Percentiles rank a stretch among this genome's conserved stretches.
Evolutionary conservation across 352 stramenopile genomes (phyloP).

Genomic region (Globisporangium solare): DNA sequence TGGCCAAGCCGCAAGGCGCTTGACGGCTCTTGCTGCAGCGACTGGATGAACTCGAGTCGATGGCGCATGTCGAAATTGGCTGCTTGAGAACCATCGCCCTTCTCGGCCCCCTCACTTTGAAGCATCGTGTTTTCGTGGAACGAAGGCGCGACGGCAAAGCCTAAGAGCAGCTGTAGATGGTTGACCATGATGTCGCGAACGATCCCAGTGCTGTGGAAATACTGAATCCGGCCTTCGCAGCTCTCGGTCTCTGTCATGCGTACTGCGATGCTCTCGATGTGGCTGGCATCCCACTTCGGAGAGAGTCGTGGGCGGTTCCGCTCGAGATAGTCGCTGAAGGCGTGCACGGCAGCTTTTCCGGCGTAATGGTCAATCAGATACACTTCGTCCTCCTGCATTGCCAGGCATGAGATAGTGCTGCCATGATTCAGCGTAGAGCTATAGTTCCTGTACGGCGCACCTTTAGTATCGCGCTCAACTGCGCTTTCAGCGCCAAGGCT

Average conservation of each 20-base stretch:
- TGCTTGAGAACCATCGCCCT: background rate
- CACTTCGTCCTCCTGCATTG: conserved; percentile 51
- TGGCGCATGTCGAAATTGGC: background rate
- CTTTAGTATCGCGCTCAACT: conserved; percentile 31
- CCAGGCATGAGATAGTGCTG: background rate
- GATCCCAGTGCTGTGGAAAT: conserved; percentile 75
- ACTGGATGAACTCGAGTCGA: conserved; percentile 19
- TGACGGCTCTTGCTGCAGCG: conserved; percentile 2
- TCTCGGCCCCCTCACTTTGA: too few species aligned
- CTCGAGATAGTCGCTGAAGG: conserved; percentile 45
- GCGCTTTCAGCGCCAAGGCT: conserved; percentile 33
- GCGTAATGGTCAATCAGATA: conserved; percentile 88
- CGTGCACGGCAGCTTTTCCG: conserved; percentile 66
- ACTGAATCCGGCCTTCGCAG: conserved; percentile 49
- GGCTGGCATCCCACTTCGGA: conserved; percentile 23
- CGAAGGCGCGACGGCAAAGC: conserved; percentile 26
- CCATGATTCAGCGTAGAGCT: too few species aligned
- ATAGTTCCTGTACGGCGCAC: conserved; percentile 13
- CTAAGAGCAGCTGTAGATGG: conserved; percentile 66
- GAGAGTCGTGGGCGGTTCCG: conserved; percentile 33
- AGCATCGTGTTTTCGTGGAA: conserved; percentile 6
- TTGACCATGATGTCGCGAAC: conserved; percentile 83
- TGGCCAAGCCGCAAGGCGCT: conserved; percentile 19
- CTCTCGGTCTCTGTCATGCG: conserved; percentile 70
- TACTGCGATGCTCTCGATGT: conserved; percentile 31